Conservation (phyloP, 179 eudicot genomes). For the Camellia oleifera region DNA sequence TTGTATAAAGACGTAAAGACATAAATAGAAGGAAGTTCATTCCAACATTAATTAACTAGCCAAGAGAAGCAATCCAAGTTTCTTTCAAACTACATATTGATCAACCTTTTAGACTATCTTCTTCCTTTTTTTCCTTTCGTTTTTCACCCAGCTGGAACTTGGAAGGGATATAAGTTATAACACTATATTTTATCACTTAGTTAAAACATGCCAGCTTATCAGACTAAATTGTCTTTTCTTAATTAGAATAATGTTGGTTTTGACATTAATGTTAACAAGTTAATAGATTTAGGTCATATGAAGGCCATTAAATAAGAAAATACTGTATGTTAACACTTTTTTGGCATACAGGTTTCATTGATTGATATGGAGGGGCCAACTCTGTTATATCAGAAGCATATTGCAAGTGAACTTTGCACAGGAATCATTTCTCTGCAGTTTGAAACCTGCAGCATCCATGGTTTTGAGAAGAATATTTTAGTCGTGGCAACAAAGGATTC, state of each 20-base stretch:
- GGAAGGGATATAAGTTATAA: too few species aligned
- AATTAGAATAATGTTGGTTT: not conserved
- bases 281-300: not conserved
- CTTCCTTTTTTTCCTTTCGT: not conserved
- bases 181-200: not conserved
- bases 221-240: not conserved
- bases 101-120: not conserved
- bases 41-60: too few species aligned
- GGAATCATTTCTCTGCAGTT: conserved; percentile 77
- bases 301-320: not conserved
- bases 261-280: not conserved
- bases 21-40: too few species aligned
- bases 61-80: not conserved
- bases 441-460: conserved; percentile 62
- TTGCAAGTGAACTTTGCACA: conserved; percentile 63
- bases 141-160: not conserved
- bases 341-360: conserved; percentile 57
- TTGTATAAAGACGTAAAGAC: too few species aligned
- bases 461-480: conserved; percentile 76
- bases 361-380: conserved; percentile 68
- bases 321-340: not conserved
- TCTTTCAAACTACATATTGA: not conserved
- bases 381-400: conserved; percentile 60
- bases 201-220: not conserved
- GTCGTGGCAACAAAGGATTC: conserved; percentile 85